phyloP scores from a whole-genome alignment of 139 green algal genomes.

The Volvox africanus region DNA sequence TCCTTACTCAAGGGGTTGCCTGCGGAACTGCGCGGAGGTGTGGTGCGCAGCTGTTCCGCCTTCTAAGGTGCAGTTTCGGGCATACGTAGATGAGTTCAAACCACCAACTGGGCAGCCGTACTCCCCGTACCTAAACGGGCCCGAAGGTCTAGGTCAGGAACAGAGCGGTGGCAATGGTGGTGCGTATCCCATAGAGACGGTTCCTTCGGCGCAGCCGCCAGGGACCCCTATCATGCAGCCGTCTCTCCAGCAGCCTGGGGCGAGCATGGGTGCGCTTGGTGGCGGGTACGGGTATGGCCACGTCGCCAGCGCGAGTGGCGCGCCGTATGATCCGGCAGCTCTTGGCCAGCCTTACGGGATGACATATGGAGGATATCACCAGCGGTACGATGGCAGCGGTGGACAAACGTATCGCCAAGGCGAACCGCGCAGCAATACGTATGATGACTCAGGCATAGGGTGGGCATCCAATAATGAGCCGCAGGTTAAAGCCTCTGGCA shows the following conservation, averaged over 20 bases:
- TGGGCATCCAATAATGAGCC: slow-evolving; percentile 17
- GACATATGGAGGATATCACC: not conserved
- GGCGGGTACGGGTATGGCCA: not conserved
- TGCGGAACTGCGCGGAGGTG: slow-evolving; percentile 78
- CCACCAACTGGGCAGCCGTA: slow-evolving; percentile 40
- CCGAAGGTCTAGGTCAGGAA: not conserved
- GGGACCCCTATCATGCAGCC: not conserved
- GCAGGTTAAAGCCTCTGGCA: not conserved
- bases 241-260: not conserved
- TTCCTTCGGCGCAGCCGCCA: not conserved
- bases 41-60: slow-evolving; percentile 56
- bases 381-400: not conserved
- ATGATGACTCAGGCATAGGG: slow-evolving; percentile 22
- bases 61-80: slow-evolving; percentile 32
- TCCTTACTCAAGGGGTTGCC: slow-evolving; percentile 73
- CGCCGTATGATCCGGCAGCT: not conserved
- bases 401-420: not conserved
- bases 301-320: not conserved
- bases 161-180: not conserved
- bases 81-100: slow-evolving; percentile 36
- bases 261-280: not conserved
- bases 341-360: not conserved
- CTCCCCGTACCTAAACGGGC: slow-evolving; percentile 36
- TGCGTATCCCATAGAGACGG: not conserved
- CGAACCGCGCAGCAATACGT: not conserved